These are phyloP conservation scores for Leccinum fuscescens DNA, from an alignment of 1,284 basidiomycete species.

Conservation along the genomic window DNA sequence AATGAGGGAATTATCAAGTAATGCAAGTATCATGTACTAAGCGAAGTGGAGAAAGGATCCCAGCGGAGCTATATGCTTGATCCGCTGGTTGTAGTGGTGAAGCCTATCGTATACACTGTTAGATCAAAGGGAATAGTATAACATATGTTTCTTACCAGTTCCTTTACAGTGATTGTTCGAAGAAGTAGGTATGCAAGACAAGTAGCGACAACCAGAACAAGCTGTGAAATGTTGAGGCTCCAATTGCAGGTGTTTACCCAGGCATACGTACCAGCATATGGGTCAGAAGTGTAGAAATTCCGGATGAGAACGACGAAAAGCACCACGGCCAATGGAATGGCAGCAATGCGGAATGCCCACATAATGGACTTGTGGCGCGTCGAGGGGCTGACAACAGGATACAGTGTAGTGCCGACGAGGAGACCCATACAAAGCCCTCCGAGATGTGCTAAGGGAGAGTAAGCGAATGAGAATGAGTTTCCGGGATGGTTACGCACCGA, in stretches of 20 bases:
- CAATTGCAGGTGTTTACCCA: neutral
- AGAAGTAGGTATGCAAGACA: slow-evolving; percentile 82
- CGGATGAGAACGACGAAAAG: slow-evolving; percentile 80
- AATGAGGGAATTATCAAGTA: neutral
- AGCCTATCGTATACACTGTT: slow-evolving; percentile 17
- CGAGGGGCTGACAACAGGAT: slow-evolving; percentile 84
- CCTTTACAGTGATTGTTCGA: slow-evolving; percentile 81
- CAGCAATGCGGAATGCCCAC: slow-evolving; percentile 72
- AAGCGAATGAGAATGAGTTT: neutral
- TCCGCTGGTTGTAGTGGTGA: slow-evolving; percentile 33
- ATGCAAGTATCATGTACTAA: neutral
- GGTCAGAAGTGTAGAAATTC: slow-evolving; percentile 89
- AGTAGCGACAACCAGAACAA: slow-evolving; percentile 87
- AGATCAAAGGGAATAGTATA: slow-evolving; percentile 3
- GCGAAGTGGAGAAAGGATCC: neutral
- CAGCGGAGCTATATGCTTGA: slow-evolving; percentile 26
- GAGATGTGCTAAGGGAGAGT: slow-evolving; percentile 55
- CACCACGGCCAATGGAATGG: slow-evolving; percentile 72
- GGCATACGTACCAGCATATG: slow-evolving; percentile 61
- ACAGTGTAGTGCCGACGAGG: slow-evolving; percentile 77
- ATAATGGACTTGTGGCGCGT: slow-evolving; percentile 72
- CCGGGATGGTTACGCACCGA: slow-evolving; percentile 46
- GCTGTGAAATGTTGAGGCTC: slow-evolving; percentile 42
- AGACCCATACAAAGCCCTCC: slow-evolving; percentile 85
- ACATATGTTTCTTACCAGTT: slow-evolving; percentile 37